A percentile compares a stretch with the other conserved stretches of the same genome.
phyloP scores from a whole-genome alignment of 345 rosid species.

The Mangifera indica region DNA sequence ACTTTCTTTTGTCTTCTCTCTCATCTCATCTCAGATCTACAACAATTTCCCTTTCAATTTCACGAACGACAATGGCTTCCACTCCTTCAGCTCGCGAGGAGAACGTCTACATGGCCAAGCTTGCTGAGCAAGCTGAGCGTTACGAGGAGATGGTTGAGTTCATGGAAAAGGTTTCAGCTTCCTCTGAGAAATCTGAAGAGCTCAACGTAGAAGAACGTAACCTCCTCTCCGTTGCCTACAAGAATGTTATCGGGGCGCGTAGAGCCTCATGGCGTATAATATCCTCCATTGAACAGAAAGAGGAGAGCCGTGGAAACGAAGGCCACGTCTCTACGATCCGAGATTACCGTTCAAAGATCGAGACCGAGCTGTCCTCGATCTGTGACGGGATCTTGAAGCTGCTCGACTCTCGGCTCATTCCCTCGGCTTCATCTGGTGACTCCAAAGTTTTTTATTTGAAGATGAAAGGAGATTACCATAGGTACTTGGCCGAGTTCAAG shows the following conservation, averaged over 20 bases:
- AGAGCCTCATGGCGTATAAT: constrained; percentile 92
- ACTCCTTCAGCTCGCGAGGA: constrained; percentile 65
- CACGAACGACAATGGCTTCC: constrained; percentile 37
- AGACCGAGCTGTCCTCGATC: constrained; percentile 68
- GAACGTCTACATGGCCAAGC: constrained; percentile 85
- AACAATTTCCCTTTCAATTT: not conserved
- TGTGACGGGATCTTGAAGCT: constrained; percentile 83
- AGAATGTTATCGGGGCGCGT: constrained; percentile 94
- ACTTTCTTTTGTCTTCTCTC: constrained; percentile 16
- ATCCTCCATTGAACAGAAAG: constrained; percentile 87
- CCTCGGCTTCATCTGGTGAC: constrained; percentile 68
- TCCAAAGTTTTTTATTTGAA: constrained; percentile 84
- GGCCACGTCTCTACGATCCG: constrained; percentile 78
- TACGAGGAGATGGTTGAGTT: constrained; percentile 95
- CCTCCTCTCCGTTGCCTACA: constrained; percentile 95
- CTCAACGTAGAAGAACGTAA: constrained; percentile 84
- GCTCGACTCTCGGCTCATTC: constrained; percentile 68
- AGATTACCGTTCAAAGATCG: constrained; percentile 79
- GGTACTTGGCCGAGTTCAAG: constrained; percentile 89
- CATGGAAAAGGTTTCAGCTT: constrained; percentile 78
- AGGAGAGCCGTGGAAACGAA: constrained; percentile 91
- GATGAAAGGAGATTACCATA: constrained; percentile 92
- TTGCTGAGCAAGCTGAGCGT: constrained; percentile 93
- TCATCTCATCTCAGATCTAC: constrained; percentile 11
- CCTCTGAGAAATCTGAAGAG: constrained; percentile 53